Evolutionary conservation across 495 filamentous ascomycete genomes (phyloP).

Genomic region (Annulohypoxylon moriforme): DNA sequence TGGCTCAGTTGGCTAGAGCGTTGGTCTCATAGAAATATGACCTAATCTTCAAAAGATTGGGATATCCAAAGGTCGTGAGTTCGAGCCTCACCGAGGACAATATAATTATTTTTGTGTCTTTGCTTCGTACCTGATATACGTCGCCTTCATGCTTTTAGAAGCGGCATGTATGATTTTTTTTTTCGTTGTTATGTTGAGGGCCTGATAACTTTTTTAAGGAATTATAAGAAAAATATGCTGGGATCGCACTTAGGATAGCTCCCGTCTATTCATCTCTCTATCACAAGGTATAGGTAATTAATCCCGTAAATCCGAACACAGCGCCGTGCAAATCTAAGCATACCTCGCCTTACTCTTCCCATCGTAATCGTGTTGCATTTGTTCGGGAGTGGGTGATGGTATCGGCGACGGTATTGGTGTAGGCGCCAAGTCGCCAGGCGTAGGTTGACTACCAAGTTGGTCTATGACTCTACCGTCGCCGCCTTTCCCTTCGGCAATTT

Average conservation of each 20-base stretch:
- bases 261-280: not conserved
- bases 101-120: not conserved
- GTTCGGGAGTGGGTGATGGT: constrained; percentile 17
- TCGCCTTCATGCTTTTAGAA: too few species aligned
- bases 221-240: not conserved
- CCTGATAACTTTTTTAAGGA: not conserved
- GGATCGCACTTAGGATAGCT: not conserved
- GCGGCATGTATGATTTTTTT: too few species aligned
- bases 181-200: not conserved
- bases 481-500: constrained; percentile 73
- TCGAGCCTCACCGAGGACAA: constrained; percentile 17
- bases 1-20: constrained; percentile 19
- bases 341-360: constrained; percentile 17
- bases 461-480: constrained; percentile 63
- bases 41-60: constrained; percentile 6
- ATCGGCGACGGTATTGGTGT: not conserved
- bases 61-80: constrained; percentile 22
- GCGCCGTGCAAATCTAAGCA: not conserved
- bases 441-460: constrained; percentile 57
- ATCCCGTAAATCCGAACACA: not conserved
- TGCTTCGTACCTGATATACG: too few species aligned
- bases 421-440: constrained; percentile 71
- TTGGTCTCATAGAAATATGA: constrained; percentile 18
- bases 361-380: not conserved
- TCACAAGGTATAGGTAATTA: not conserved